Conservation (phyloP, 169 alveolate species). For the Cryptosporidium parvum region DNA sequence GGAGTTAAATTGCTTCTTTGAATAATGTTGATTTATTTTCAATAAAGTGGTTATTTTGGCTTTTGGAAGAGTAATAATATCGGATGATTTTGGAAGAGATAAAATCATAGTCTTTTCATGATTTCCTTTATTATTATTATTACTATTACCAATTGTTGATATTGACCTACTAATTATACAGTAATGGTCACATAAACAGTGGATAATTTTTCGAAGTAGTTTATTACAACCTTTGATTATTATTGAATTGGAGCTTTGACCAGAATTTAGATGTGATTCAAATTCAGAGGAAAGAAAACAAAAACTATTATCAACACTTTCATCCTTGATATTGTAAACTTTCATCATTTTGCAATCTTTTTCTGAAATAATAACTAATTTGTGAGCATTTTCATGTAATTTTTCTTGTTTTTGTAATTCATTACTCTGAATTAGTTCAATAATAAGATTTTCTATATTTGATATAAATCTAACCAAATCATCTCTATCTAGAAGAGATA, state of each 20-base stretch:
- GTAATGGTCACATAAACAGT: conserved; percentile 8
- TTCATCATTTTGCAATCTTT: conserved; percentile 8
- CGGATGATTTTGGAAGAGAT: neutral
- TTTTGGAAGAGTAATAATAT: neutral
- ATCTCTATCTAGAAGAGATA: conserved; percentile 11
- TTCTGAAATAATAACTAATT: conserved; percentile 8
- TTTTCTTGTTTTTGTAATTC: neutral
- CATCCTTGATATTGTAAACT: neutral
- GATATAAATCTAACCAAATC: neutral
- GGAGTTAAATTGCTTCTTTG: neutral
- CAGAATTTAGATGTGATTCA: neutral
- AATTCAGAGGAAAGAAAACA: neutral
- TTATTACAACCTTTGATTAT: conserved; percentile 25
- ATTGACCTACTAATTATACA: conserved; percentile 11
- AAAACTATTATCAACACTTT: neutral
- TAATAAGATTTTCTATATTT: conserved; percentile 3
- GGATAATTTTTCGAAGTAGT: conserved; percentile 29
- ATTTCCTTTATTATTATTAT: neutral
- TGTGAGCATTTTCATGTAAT: neutral
- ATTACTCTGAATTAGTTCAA: neutral
- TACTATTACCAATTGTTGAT: neutral
- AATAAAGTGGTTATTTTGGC: neutral
- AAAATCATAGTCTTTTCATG: conserved; percentile 1
- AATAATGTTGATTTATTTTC: neutral
- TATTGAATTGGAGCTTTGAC: neutral